These are phyloP conservation scores for Spizellomyces sp. DNA, from an alignment of 192 early-diverging fungal species.

Conservation along the genomic window DNA sequence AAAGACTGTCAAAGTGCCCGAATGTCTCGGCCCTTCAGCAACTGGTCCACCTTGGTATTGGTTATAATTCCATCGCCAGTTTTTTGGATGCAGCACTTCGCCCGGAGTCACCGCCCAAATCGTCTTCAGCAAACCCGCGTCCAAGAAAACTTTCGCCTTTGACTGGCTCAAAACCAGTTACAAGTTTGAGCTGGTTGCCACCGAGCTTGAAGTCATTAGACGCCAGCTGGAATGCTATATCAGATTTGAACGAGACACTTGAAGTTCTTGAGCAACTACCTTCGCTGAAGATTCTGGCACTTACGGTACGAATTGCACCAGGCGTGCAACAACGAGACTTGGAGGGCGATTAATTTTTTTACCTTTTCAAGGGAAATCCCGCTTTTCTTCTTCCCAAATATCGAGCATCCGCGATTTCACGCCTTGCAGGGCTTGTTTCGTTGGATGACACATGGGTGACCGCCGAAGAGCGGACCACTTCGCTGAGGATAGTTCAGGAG, in stretches of 20 bases:
- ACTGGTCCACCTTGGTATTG: conserved; percentile 36
- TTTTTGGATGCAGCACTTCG: conserved; percentile 3
- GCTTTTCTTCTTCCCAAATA: neutral
- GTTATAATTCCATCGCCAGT: conserved; percentile 34
- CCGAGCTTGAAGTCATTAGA: conserved; percentile 27
- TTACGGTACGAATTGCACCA: conserved; percentile 13
- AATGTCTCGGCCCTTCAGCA: conserved; percentile 15
- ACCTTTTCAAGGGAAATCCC: neutral
- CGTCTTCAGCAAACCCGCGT: neutral
- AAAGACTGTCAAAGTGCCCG: conserved; percentile 24
- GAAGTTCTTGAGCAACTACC: conserved; percentile 14
- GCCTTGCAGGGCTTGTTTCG: neutral
- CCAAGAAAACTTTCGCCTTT: neutral
- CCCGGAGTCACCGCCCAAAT: no score
- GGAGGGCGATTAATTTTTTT: no score
- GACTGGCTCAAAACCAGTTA: neutral
- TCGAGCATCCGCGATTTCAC: neutral
- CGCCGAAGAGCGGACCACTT: neutral
- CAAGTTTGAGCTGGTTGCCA: conserved; percentile 10
- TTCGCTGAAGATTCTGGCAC: conserved; percentile 30
- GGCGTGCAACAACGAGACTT: no score
- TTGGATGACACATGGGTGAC: neutral
- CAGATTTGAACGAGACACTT: conserved; percentile 20
- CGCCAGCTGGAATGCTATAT: conserved; percentile 32
- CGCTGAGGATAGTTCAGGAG: neutral